phyloP scores from a whole-genome alignment of 1,284 basidiomycete species.

The Cryptococcus amylolentus region DNA sequence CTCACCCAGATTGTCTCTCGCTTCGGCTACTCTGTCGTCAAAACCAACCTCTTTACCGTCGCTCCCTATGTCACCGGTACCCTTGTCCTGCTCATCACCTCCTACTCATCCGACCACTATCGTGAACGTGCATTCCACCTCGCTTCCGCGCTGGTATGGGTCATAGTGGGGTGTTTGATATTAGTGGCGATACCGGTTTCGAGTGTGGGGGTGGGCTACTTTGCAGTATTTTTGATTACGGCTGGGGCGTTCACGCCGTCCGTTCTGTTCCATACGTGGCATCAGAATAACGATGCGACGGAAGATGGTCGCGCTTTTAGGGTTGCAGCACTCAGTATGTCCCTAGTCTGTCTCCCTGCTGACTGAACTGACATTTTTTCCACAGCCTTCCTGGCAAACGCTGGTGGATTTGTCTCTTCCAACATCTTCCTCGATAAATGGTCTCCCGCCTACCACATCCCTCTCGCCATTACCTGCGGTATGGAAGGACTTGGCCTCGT shows the following conservation, averaged over 20 bases:
- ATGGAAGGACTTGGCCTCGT: slow-evolving; percentile 11
- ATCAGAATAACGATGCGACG: neutral
- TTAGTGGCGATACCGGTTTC: slow-evolving; percentile 20
- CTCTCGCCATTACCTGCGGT: slow-evolving; percentile 15
- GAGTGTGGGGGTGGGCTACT: slow-evolving; percentile 14
- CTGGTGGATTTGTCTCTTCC: slow-evolving; percentile 17
- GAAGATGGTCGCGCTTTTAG: neutral
- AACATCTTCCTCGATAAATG: slow-evolving; percentile 19
- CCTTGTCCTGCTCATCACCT: slow-evolving; percentile 53
- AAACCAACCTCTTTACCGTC: slow-evolving; percentile 51
- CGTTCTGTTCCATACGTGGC: slow-evolving; percentile 10
- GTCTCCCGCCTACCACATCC: slow-evolving; percentile 16
- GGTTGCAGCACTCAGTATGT: slow-evolving; percentile 18
- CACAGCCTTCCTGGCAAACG: slow-evolving; percentile 17
- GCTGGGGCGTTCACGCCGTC: slow-evolving; percentile 11
- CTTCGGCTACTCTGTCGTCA: slow-evolving; percentile 50
- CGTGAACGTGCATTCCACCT: slow-evolving; percentile 53
- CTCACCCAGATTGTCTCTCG: slow-evolving; percentile 56
- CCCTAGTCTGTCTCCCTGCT: slow-evolving; percentile 10
- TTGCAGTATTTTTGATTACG: slow-evolving; percentile 19
- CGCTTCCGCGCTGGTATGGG: slow-evolving; percentile 34
- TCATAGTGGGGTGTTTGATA: slow-evolving; percentile 23
- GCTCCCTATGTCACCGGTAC: slow-evolving; percentile 54
- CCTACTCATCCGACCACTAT: slow-evolving; percentile 58
- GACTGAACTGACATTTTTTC: slow-evolving; percentile 12